These are phyloP conservation scores for Suillus luteus DNA, from an alignment of 768 basidiomycete genomes.

Conservation along the genomic window DNA sequence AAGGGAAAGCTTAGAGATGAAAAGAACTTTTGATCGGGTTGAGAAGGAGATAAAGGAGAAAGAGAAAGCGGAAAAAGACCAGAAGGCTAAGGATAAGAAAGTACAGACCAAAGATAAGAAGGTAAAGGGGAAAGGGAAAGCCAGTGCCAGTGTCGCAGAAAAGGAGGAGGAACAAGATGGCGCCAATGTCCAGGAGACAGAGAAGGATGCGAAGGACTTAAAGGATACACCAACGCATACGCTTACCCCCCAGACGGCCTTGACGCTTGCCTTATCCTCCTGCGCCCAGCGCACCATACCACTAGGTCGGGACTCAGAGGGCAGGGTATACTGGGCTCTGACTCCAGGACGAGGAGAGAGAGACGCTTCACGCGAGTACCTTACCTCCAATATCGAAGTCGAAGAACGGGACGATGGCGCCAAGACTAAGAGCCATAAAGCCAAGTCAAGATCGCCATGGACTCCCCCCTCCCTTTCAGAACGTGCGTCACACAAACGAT, in stretches of 20 bases:
- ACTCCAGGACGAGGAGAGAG: conserved; percentile 61
- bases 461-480: conserved; percentile 49
- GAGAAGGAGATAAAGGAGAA: conserved; percentile 48
- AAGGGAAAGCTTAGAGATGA: conserved; percentile 42
- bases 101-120: conserved; percentile 23
- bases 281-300: conserved; percentile 56
- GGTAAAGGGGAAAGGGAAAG: conserved; percentile 63
- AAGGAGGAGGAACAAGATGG: conserved; percentile 43
- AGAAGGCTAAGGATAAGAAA: conserved; percentile 31
- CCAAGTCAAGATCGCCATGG: conserved; percentile 37
- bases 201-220: conserved; percentile 20
- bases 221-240: conserved; percentile 33
- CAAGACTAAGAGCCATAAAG: conserved; percentile 34
- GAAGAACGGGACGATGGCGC: conserved; percentile 7
- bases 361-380: conserved; percentile 44
- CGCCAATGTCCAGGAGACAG: conserved; percentile 36
- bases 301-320: conserved; percentile 70
- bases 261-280: conserved; percentile 48
- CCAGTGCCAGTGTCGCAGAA: conserved; percentile 36
- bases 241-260: conserved; percentile 49
- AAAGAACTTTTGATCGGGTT: conserved; percentile 29
- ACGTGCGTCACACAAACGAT: conserved; percentile 54
- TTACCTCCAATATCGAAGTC: conserved; percentile 16
- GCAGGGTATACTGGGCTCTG: conserved; percentile 67
- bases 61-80: conserved; percentile 48